Evolutionary conservation across 345 rosid genomes (phyloP).

Genomic region (Punica granatum): DNA sequence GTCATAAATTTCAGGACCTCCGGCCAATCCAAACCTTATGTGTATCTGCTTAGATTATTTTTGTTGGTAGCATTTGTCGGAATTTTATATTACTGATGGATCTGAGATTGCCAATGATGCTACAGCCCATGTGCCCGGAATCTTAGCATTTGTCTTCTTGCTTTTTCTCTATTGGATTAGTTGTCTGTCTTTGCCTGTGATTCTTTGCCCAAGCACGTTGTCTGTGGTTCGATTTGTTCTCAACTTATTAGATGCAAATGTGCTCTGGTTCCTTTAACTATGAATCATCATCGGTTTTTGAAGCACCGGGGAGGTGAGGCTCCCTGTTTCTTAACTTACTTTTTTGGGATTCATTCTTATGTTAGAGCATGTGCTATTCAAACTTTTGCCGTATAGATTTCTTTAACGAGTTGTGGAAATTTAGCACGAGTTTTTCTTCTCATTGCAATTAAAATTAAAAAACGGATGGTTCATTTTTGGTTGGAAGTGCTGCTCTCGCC

Average conservation of each 20-base stretch:
- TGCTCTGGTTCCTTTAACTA: not conserved
- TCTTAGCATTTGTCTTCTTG: not conserved
- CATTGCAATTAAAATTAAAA: too few species aligned
- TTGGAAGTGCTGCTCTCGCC: too few species aligned
- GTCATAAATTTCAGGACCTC: not conserved
- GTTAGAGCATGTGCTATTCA: not conserved
- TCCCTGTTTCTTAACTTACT: not conserved
- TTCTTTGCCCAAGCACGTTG: not conserved
- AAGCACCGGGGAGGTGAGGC: not conserved
- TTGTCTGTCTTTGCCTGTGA: slow-evolving; percentile 4
- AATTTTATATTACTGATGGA: slow-evolving; percentile 1
- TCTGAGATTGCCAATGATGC: not conserved
- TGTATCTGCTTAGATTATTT: not conserved
- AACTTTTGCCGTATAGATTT: too few species aligned
- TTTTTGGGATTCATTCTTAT: not conserved
- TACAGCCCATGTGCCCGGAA: slow-evolving; percentile 3
- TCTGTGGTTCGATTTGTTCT: slow-evolving; percentile 1
- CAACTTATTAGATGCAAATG: not conserved
- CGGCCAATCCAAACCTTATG: not conserved
- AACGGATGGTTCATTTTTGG: too few species aligned
- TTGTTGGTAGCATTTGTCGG: not conserved
- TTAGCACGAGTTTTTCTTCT: too few species aligned
- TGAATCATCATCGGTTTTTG: not conserved
- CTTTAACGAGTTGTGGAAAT: too few species aligned
- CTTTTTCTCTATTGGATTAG: not conserved